phyloP scores from a whole-genome alignment of 2,329 filamentous ascomycete species.

The Bipolaris sorokiniana region DNA sequence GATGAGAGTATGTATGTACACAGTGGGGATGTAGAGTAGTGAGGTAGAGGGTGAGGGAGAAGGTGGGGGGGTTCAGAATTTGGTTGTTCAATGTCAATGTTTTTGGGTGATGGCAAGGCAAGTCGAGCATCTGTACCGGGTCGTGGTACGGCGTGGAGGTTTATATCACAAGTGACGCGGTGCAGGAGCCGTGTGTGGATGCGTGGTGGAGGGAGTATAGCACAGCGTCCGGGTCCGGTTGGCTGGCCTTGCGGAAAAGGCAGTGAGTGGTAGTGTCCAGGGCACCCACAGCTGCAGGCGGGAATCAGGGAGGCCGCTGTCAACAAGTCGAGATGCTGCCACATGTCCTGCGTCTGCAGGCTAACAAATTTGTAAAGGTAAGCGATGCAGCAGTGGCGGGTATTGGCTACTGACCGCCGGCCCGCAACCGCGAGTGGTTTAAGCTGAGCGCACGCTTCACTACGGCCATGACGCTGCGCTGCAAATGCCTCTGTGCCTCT shows the following conservation, averaged over 20 bases:
- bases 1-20: conserved; percentile 24
- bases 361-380: conserved; percentile 40
- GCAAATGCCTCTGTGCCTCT: conserved; percentile 18
- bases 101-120: too few relatives aligned
- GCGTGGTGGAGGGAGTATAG: conserved; percentile 30
- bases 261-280: conserved; percentile 31
- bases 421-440: conserved; percentile 38
- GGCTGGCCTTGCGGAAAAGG: conserved; percentile 29
- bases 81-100: neutral
- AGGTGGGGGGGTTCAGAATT: conserved; percentile 16
- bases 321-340: conserved; percentile 46
- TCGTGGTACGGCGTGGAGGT: conserved; percentile 34
- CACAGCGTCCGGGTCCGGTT: conserved; percentile 40
- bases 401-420: conserved; percentile 40
- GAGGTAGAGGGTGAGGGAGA: conserved; percentile 14
- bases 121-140: neutral
- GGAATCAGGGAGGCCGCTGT: conserved; percentile 45
- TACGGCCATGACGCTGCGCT: conserved; percentile 24
- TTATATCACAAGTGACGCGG: conserved; percentile 38
- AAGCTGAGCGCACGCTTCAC: conserved; percentile 40
- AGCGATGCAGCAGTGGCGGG: conserved; percentile 32
- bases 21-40: conserved; percentile 17
- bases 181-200: conserved; percentile 32
- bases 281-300: conserved; percentile 46
- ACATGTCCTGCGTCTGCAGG: conserved; percentile 50